phyloP scores from a whole-genome alignment of 2,329 filamentous ascomycete genomes.

The Onygenales sp. region DNA sequence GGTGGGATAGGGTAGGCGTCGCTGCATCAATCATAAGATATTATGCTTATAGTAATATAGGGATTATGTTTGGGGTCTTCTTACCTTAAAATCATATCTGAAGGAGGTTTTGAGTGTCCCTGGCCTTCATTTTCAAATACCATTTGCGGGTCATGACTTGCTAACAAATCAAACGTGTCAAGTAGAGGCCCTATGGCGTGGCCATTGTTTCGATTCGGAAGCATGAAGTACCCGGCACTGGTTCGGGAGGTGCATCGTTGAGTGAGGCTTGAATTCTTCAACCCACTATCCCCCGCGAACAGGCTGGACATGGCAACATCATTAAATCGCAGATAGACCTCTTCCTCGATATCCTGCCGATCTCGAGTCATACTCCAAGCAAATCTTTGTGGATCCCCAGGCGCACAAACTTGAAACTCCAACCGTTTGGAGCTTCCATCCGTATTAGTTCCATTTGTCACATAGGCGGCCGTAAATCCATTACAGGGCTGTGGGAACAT shows the following conservation, averaged over 20 bases:
- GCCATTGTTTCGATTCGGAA: constrained; percentile 2
- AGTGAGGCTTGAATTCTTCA: background rate
- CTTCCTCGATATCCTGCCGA: constrained; percentile 5
- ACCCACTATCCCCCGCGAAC: background rate
- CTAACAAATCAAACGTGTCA: constrained; percentile 4
- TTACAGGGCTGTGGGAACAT: constrained; percentile 1
- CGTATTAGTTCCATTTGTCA: background rate
- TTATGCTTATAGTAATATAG: background rate
- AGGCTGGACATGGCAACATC: background rate
- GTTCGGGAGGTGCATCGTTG: constrained; percentile 4
- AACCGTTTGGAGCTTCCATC: background rate
- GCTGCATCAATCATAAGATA: background rate
- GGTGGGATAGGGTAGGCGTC: background rate
- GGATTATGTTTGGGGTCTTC: background rate
- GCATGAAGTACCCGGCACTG: constrained; percentile 6
- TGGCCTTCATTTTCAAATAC: background rate
- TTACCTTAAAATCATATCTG: constrained; percentile 1
- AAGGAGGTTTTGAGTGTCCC: background rate
- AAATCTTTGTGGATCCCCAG: background rate
- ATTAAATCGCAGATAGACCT: constrained; percentile 4
- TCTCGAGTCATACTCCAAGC: constrained; percentile 7
- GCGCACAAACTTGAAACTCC: constrained; percentile 4
- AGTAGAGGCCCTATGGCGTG: background rate
- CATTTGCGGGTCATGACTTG: background rate
- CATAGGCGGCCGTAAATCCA: background rate